A percentile compares a stretch with the other conserved stretches of the same genome.
These are phyloP conservation scores for Stephania yunnanensis DNA, from an alignment of 164 flowering plant species.

Conservation along the genomic window DNA sequence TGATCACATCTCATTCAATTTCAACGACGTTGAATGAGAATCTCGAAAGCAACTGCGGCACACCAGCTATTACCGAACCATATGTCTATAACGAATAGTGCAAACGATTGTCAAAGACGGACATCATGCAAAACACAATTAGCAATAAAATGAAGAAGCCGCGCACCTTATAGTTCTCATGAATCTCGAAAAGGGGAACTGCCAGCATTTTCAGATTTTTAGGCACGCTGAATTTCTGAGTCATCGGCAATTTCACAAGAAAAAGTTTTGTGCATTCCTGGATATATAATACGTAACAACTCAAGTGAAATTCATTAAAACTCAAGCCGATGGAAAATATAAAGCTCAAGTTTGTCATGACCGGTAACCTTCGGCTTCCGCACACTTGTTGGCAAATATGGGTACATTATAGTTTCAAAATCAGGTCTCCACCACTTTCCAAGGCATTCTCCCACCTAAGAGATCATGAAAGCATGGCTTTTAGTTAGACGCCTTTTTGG, in stretches of 20 bases:
- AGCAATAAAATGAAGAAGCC: background rate
- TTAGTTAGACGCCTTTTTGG: background rate
- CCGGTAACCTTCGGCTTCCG: constrained; percentile 49
- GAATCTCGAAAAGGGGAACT: constrained; percentile 60
- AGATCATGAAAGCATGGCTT: constrained; percentile 9
- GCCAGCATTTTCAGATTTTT: constrained; percentile 62
- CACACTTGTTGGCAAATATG: constrained; percentile 49
- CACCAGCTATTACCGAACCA: constrained; percentile 61
- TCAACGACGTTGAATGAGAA: constrained; percentile 53
- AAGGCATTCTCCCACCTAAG: constrained; percentile 73
- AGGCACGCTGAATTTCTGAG: constrained; percentile 50
- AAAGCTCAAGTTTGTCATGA: background rate
- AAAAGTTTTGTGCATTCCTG: constrained; percentile 80
- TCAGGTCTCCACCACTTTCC: constrained; percentile 87
- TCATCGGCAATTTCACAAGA: constrained; percentile 55
- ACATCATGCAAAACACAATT: background rate
- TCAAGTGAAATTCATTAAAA: background rate
- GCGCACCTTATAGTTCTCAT: constrained; percentile 56
- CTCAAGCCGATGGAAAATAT: background rate
- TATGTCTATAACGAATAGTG: constrained; percentile 38
- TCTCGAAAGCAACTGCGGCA: constrained; percentile 65
- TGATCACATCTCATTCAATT: constrained; percentile 9
- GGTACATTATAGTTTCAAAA: constrained; percentile 55
- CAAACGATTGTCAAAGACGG: background rate
- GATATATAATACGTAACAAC: background rate